A percentile compares a stretch with the other conserved stretches of the same genome.
Evolutionary conservation across 345 rosid species (phyloP).

Genomic region (Melastoma malabathricum): DNA sequence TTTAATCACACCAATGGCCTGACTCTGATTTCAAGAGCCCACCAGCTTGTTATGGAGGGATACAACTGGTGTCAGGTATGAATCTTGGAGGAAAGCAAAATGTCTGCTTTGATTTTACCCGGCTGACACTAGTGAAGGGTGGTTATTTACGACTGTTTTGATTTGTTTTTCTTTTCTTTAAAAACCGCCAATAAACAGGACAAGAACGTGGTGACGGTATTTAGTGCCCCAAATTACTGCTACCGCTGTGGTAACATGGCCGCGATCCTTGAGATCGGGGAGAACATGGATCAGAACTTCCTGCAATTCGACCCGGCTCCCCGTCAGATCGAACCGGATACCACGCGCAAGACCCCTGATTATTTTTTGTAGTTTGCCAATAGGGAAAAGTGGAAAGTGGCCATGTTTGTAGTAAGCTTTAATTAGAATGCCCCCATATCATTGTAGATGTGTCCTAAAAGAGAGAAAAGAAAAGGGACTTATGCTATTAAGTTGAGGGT

Average conservation of each 20-base stretch:
- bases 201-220: slow-evolving; percentile 86
- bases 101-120: too few relatives aligned
- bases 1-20: slow-evolving; percentile 91
- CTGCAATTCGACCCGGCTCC: slow-evolving; percentile 95
- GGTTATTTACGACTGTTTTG: too few relatives aligned
- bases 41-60: slow-evolving; percentile 96
- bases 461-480: slow-evolving; percentile 12
- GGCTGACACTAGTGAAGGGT: too few relatives aligned
- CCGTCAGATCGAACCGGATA: slow-evolving; percentile 81
- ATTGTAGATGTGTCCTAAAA: slow-evolving; percentile 36
- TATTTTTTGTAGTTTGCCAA: slow-evolving; percentile 70
- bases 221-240: slow-evolving; percentile 92
- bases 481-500: slow-evolving; percentile 32
- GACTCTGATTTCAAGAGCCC: slow-evolving; percentile 79
- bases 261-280: slow-evolving; percentile 85
- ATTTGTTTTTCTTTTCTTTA: not conserved
- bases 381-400: slow-evolving; percentile 17
- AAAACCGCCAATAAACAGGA: slow-evolving; percentile 22
- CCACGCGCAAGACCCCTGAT: slow-evolving; percentile 95
- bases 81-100: slow-evolving; percentile 1
- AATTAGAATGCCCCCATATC: slow-evolving; percentile 9
- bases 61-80: slow-evolving; percentile 90
- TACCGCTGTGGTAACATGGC: slow-evolving; percentile 98
- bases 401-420: slow-evolving; percentile 7
- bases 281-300: slow-evolving; percentile 91